Evolutionary conservation across 257 asterid species (phyloP).

Genomic region (Penstemon barbatus): DNA sequence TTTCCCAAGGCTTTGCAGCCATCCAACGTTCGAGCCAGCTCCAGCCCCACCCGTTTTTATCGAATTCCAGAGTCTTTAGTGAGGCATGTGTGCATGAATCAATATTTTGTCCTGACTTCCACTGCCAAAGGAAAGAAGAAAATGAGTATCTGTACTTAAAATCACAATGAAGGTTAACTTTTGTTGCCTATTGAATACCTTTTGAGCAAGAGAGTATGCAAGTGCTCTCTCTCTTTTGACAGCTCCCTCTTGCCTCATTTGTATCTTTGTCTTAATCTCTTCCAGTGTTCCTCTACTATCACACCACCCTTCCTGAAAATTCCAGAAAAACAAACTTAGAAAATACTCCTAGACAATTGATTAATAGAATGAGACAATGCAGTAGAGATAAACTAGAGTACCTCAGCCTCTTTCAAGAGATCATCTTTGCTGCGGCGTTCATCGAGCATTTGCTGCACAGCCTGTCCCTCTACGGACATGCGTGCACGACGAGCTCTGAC

Average conservation of each 20-base stretch:
- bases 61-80: slow-evolving; percentile 42
- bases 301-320: slow-evolving; percentile 87
- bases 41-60: slow-evolving; percentile 71
- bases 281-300: slow-evolving; percentile 81
- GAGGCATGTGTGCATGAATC: slow-evolving; percentile 42
- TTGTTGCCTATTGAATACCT: slow-evolving; percentile 43
- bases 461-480: slow-evolving; percentile 85
- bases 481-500: slow-evolving; percentile 89
- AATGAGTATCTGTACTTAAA: background rate
- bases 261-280: slow-evolving; percentile 75
- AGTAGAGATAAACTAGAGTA: slow-evolving; percentile 18
- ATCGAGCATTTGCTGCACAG: slow-evolving; percentile 73
- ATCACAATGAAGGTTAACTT: background rate
- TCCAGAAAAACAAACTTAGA: background rate
- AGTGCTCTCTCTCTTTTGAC: slow-evolving; percentile 88
- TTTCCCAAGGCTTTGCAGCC: slow-evolving; percentile 99
- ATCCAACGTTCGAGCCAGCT: slow-evolving; percentile 98
- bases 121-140: slow-evolving; percentile 39
- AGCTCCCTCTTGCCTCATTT: slow-evolving; percentile 88
- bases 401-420: slow-evolving; percentile 79
- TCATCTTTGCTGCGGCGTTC: slow-evolving; percentile 57
- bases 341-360: background rate
- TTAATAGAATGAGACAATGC: background rate
- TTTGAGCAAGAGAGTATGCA: slow-evolving; percentile 76
- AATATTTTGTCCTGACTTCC: slow-evolving; percentile 50